Evolutionary conservation across 768 basidiomycete species (phyloP).

Genomic region (Boletus pseudo-olivaceus): DNA sequence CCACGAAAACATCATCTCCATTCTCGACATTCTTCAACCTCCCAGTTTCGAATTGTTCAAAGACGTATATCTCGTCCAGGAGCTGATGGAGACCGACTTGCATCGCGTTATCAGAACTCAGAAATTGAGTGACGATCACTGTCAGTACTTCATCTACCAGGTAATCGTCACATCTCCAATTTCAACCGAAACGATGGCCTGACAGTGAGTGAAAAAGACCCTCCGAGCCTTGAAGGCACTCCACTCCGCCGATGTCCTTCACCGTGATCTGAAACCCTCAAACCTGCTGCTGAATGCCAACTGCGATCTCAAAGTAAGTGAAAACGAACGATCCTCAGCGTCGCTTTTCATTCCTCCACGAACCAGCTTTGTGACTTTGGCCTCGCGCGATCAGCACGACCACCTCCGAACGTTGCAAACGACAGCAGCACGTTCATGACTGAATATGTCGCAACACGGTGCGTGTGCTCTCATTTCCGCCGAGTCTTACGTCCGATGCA

Average conservation of each 20-base stretch:
- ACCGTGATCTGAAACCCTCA: conserved; percentile 94
- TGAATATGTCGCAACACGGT: conserved; percentile 95
- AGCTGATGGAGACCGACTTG: conserved; percentile 90
- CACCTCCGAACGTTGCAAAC: conserved; percentile 67
- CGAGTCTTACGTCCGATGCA: neutral
- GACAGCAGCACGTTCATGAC: conserved; percentile 83
- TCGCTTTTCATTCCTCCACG: neutral
- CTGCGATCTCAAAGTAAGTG: conserved; percentile 84
- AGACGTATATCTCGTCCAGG: conserved; percentile 76
- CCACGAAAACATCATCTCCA: conserved; percentile 89
- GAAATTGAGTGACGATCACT: conserved; percentile 90
- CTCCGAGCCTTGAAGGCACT: conserved; percentile 92
- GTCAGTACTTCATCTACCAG: conserved; percentile 98
- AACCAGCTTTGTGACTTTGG: conserved; percentile 81
- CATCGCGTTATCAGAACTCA: conserved; percentile 97
- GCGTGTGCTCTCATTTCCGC: conserved; percentile 2
- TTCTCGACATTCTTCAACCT: conserved; percentile 90
- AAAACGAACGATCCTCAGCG: neutral
- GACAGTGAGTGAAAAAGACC: conserved; percentile 44
- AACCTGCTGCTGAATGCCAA: conserved; percentile 95
- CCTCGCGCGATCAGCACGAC: conserved; percentile 75
- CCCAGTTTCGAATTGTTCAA: conserved; percentile 71
- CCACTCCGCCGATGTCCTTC: conserved; percentile 92
- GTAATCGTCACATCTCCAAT: conserved; percentile 33
- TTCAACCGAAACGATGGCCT: neutral